Base-by-base conservation (phyloP, 2,329 filamentous ascomycete genomes). In the Fusarium sp. region DNA sequence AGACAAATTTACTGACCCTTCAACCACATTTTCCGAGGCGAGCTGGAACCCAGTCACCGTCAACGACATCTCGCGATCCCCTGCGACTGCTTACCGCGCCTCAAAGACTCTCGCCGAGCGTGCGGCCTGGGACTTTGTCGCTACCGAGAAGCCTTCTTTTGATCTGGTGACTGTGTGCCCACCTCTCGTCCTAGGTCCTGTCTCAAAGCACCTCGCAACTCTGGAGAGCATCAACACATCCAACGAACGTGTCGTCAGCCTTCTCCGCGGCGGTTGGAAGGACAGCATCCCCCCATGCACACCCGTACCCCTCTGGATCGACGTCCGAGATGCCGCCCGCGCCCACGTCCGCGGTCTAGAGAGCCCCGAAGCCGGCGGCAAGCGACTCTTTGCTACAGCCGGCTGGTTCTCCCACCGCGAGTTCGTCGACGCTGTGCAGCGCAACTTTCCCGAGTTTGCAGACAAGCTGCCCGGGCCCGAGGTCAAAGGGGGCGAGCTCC, bases 101-200 rank as follows among this genome's bases (percentile, higher is more conserved):
- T 88, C 86, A 77, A 90, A 90, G 83, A 87, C 84, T 57, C 82
- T 87, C 4, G 88, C 88, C 54, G 88, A 90, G 82, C 82, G 81
- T 65, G 85, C 88, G 0, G 87, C 86, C 0, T 90, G 88, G 88
- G 85, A 88, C 40, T 89, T 88, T 76, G 83, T 89, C 29, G 78
- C 76, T 35, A 68, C 75, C 18, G 79, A 85, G 70, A 82, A 83
- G 63, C 85, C 86, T 29, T 77, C 74, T 36, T 90, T 89, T 69
- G 85, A 88, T 77, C 79, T 90, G 18, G 87, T 84, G 11, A 89
- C 88, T 6, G 80, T 91, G 74, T 87, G 87, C 77, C 89, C 89
- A 54, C 88, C 88, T 14, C 80, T 89, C 60, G 88, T 91, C 11
- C 85, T 87, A 68, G 89, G 89, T 1, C 88, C 89, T 18, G 82